Evolutionary conservation across 805 yeast species (phyloP).

Genomic region (Nakazawaea ishiwadae): DNA sequence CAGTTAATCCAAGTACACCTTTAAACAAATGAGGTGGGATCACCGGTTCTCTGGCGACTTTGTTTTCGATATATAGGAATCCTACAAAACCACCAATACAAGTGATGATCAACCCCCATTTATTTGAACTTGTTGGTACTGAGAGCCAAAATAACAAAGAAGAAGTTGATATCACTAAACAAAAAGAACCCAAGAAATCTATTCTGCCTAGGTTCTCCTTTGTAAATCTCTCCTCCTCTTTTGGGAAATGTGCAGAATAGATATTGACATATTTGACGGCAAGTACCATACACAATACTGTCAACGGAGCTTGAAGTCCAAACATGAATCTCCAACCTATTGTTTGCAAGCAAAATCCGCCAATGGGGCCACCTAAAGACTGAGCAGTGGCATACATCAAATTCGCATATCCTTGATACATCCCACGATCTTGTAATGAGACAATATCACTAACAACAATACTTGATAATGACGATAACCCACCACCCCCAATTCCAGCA

Average conservation of each 20-base stretch:
- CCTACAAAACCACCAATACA: constrained; percentile 14
- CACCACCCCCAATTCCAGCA: constrained; percentile 59
- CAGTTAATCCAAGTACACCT: constrained; percentile 34
- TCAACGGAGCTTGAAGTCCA: constrained; percentile 34
- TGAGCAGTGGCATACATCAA: constrained; percentile 34
- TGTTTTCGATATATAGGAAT: constrained; percentile 30
- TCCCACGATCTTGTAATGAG: constrained; percentile 46
- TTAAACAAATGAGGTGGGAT: constrained; percentile 34
- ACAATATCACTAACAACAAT: constrained; percentile 54
- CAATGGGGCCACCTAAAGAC: constrained; percentile 39
- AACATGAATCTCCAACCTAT: constrained; percentile 45
- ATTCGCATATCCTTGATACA: constrained; percentile 47
- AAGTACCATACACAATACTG: constrained; percentile 22
- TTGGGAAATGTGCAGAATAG: constrained; percentile 23
- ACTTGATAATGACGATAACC: constrained; percentile 44
- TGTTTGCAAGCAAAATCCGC: constrained; percentile 32
- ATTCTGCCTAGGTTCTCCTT: constrained; percentile 29
- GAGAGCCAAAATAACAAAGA: constrained; percentile 31
- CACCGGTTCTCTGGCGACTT: constrained; percentile 31
- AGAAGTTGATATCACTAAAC: constrained; percentile 28
- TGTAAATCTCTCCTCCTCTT: constrained; percentile 24
- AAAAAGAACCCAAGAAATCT: constrained; percentile 36
- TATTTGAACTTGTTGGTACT: constrained; percentile 9
- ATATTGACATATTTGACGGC: constrained; percentile 28
- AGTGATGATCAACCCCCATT: background rate